Conservation (phyloP, 2,329 filamentous ascomycete genomes). For the Mycogone perniciosa region DNA sequence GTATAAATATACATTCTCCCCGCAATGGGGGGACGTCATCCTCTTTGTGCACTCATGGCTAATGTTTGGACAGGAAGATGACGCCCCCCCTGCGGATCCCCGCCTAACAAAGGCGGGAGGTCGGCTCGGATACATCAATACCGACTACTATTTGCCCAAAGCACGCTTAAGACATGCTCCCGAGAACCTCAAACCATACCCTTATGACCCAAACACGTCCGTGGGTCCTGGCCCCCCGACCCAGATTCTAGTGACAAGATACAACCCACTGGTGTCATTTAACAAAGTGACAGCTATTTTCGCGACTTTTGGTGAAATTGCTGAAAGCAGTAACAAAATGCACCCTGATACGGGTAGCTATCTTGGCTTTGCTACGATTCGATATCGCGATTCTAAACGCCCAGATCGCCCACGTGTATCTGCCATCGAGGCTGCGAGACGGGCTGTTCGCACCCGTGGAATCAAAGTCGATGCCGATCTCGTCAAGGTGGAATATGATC, state of each 20-base stretch:
- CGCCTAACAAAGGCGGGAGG: constrained; percentile 63
- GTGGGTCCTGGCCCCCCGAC: constrained; percentile 84
- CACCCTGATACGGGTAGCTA: constrained; percentile 93
- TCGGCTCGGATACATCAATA: constrained; percentile 59
- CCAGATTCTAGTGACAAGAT: constrained; percentile 91
- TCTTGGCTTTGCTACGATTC: constrained; percentile 86
- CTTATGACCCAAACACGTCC: constrained; percentile 75
- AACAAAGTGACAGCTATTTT: constrained; percentile 71
- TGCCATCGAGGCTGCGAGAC: constrained; percentile 74
- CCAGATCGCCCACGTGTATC: constrained; percentile 42
- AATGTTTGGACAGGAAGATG: constrained; percentile 68
- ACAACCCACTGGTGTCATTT: constrained; percentile 82
- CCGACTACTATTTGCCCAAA: constrained; percentile 64
- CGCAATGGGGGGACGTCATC: constrained; percentile 55
- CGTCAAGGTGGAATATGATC: constrained; percentile 81
- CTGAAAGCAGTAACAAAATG: constrained; percentile 86
- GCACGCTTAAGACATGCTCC: constrained; percentile 64
- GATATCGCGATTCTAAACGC: constrained; percentile 68
- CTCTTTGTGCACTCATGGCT: constrained; percentile 46
- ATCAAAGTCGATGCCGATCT: constrained; percentile 71
- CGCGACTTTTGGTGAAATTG: constrained; percentile 77
- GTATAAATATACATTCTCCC: constrained; percentile 43
- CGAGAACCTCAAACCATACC: constrained; percentile 75
- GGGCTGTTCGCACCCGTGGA: constrained; percentile 69
- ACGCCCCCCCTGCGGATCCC: constrained; percentile 73